A percentile compares a stretch with the other conserved stretches of the same genome.
phyloP scores from a whole-genome alignment of 805 yeast species.

The Candida morakotiae region DNA sequence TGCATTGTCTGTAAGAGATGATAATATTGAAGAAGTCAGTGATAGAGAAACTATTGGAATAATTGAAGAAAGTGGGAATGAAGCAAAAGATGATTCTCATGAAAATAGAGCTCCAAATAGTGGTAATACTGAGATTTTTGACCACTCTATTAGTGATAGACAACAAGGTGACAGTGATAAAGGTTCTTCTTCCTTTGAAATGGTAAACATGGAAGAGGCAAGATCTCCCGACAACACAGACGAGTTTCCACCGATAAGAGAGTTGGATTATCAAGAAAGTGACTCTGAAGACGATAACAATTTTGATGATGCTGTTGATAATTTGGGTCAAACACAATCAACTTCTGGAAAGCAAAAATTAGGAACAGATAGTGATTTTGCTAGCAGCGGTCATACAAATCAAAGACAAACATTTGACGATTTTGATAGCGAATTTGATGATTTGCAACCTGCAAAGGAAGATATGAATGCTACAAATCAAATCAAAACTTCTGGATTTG shows the following conservation, averaged over 20 bases:
- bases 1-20: conserved; percentile 86
- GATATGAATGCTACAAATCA: conserved; percentile 9
- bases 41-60: conserved; percentile 38
- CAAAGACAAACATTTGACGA: conserved; percentile 16
- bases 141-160: conserved; percentile 9
- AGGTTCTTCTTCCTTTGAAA: conserved; percentile 46
- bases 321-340: conserved; percentile 12
- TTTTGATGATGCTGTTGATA: conserved; percentile 35
- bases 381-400: not conserved
- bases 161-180: conserved; percentile 33
- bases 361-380: not conserved
- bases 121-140: conserved; percentile 15
- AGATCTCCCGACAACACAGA: conserved; percentile 8
- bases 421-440: conserved; percentile 35
- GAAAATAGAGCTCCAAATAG: conserved; percentile 20
- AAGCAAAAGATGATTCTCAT: conserved; percentile 6
- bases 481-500: not conserved
- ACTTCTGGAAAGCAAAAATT: conserved; percentile 12
- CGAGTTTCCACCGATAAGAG: conserved; percentile 56
- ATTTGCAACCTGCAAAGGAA: conserved; percentile 29
- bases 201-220: conserved; percentile 50
- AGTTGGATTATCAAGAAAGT: conserved; percentile 51
- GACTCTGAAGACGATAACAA: conserved; percentile 38
- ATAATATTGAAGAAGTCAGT: conserved; percentile 40
- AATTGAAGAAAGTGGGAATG: conserved; percentile 9